Base-by-base conservation (phyloP, 129 eudicot species). In the Lactuca saligna region DNA sequence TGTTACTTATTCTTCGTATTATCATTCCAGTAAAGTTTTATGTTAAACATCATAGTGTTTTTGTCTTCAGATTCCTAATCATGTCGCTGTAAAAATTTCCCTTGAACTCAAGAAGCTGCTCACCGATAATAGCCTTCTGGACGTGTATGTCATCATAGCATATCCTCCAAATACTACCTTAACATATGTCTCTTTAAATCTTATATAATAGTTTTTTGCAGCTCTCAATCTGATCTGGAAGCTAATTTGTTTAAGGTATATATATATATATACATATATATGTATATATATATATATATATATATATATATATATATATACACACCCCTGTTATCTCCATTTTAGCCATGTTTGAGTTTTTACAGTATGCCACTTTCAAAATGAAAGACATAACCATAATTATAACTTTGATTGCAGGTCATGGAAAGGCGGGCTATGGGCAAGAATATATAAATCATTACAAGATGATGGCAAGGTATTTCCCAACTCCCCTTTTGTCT, bases 91-190 rank as follows among this genome's bases (percentile, higher is more conserved):
- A 46, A 93, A 93, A 78, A 93, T 93, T 63, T 95, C 98, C 7
- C 90, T 93, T 71, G 98, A 93, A 66, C 92, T 93, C 72, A 93
- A 93, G 76, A 93, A 93, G 92, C 95, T 93, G 80, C 95, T 93
- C 66, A 82, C 87, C 54, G 98, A 93, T 78, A 93, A 93, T 54
- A 20, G 20, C 20, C 20, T 20, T 20, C 1, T 20, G 20, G 20
- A 20, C 20, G 20, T 20, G 20, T 20, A 20, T 20, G 20, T 20
- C 20, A 20, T 20, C 20, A 20, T 20, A 20, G 0, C 1, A 33
- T 20, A 14, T 60, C 44, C 25, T 57, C 39, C 38, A 38, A 51
- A 54, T 16, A 33, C 38, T 78, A 42, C 59, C 55, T 70, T 69
- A 20, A 34, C 39, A 38, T 61, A 37, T 54, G 57, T 68, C 55